These are phyloP conservation scores for Globisporangium sylvaticum DNA, from an alignment of 352 stramenopile species.

Conservation along the genomic window DNA sequence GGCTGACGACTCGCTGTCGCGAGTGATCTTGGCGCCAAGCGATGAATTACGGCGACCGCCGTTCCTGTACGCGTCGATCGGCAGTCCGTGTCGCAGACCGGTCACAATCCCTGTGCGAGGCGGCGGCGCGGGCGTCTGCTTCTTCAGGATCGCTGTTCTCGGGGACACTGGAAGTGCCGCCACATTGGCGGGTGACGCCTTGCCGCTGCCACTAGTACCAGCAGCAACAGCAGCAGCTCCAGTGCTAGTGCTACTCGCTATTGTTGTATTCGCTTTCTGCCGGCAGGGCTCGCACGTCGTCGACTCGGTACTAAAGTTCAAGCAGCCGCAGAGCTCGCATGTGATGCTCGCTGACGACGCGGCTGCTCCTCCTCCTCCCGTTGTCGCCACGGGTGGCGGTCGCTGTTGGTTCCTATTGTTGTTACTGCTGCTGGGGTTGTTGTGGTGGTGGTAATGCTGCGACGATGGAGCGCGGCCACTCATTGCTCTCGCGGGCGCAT, in stretches of 20 bases:
- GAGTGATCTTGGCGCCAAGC: conserved; percentile 1
- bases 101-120: neutral
- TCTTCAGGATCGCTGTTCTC: neutral
- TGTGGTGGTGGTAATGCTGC: neutral
- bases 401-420: neutral
- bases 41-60: neutral
- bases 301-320: conserved; percentile 18
- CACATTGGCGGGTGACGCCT: neutral
- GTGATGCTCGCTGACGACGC: conserved; percentile 10
- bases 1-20: neutral
- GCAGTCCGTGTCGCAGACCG: neutral
- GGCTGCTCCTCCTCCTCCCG: too few relatives aligned
- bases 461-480: neutral
- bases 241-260: neutral
- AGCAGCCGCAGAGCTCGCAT: conserved; percentile 15
- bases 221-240: neutral
- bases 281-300: conserved; percentile 14
- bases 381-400: neutral
- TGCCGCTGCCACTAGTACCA: neutral
- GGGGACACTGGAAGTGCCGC: neutral
- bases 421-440: neutral
- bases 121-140: neutral
- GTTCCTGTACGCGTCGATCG: conserved; percentile 9
- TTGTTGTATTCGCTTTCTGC: conserved; percentile 1
- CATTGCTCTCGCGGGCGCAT: neutral